A percentile compares a stretch with the other conserved stretches of the same genome.
These are phyloP conservation scores for Rauvolfia tetraphylla DNA, from an alignment of 257 asterid genomes.

Conservation along the genomic window DNA sequence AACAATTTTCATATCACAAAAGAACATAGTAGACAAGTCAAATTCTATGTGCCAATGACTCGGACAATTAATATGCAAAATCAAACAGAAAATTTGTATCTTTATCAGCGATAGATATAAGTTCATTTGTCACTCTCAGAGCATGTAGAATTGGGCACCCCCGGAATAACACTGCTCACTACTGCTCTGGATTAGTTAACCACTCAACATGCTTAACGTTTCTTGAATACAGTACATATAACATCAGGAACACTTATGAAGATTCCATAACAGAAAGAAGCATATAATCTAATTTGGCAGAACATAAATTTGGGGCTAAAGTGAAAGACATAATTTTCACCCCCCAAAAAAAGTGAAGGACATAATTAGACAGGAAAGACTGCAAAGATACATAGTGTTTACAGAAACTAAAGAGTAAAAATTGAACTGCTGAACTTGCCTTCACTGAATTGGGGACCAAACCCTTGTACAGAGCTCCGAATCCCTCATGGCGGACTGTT, in stretches of 20 bases:
- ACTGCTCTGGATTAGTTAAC: background rate
- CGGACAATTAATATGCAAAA: background rate
- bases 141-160: background rate
- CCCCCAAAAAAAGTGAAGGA: background rate
- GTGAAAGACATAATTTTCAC: too few species aligned
- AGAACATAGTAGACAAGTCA: background rate
- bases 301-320: background rate
- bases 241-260: background rate
- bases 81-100: background rate
- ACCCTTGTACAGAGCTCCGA: conserved; percentile 85
- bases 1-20: background rate
- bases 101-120: background rate
- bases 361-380: background rate
- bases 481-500: conserved; percentile 79
- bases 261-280: background rate
- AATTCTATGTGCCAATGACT: background rate
- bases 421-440: conserved; percentile 41
- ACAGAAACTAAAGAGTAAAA: background rate
- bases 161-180: background rate
- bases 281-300: background rate
- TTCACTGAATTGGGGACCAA: conserved; percentile 91
- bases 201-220: background rate
- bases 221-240: background rate
- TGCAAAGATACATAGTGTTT: background rate
- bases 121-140: background rate